These are phyloP conservation scores for Chlorella sp. DNA, from an alignment of 139 green algal genomes.

Conservation along the genomic window DNA sequence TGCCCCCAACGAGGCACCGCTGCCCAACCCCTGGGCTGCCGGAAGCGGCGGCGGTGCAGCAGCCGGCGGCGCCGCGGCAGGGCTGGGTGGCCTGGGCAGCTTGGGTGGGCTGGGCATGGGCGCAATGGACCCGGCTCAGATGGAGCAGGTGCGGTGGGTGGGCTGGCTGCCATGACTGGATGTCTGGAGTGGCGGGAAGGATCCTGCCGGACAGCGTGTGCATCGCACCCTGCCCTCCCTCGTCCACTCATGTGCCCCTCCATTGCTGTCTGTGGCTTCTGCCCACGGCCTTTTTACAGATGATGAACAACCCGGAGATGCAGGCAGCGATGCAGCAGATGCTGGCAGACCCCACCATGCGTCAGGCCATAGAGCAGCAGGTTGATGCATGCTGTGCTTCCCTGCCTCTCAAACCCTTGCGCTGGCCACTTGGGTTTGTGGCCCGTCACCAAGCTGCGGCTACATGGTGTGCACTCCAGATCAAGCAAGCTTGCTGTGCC, in stretches of 20 bases:
- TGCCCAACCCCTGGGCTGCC: constrained; percentile 95
- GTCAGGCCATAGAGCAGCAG: constrained; percentile 38
- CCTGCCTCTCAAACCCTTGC: too few species aligned
- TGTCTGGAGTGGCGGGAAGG: background rate
- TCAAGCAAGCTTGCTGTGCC: too few species aligned
- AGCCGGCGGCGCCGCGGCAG: background rate
- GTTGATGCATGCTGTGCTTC: too few species aligned
- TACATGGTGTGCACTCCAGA: too few species aligned
- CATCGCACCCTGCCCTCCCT: background rate
- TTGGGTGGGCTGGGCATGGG: constrained; percentile 10
- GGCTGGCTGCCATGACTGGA: background rate
- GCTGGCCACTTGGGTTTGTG: too few species aligned
- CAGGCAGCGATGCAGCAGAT: constrained; percentile 75
- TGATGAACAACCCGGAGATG: constrained; percentile 22
- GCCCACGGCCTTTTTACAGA: background rate
- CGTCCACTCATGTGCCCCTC: too few species aligned
- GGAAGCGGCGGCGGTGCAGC: background rate
- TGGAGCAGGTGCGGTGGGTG: constrained; percentile 28
- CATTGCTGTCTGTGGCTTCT: too few species aligned
- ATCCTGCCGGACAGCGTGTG: background rate
- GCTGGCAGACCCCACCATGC: constrained; percentile 61
- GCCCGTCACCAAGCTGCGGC: too few species aligned
- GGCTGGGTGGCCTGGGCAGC: constrained; percentile 34
- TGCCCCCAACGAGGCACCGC: constrained; percentile 80
- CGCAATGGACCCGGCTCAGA: background rate